Evolutionary conservation across 2,329 filamentous ascomycete genomes (phyloP).

Genomic region (Hypoxylon sp.): DNA sequence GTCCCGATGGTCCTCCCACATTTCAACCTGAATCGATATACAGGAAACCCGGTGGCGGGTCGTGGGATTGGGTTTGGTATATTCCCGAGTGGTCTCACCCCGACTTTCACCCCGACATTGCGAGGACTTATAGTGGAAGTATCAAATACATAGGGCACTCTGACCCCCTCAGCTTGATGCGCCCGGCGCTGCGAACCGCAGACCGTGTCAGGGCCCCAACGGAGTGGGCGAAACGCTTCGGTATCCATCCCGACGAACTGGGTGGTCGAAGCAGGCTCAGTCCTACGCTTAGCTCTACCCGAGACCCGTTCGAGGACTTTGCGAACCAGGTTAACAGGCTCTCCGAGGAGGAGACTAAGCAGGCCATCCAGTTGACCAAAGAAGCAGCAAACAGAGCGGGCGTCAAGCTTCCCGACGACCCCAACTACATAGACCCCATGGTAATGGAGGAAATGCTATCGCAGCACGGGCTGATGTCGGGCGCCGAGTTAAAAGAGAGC

Average conservation of each 20-base stretch:
- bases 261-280: slow-evolving; percentile 51
- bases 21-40: no score
- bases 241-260: slow-evolving; percentile 44
- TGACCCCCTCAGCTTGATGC: slow-evolving; percentile 27
- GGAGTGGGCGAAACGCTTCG: slow-evolving; percentile 47
- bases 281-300: slow-evolving; percentile 44
- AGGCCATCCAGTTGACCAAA: slow-evolving; percentile 16
- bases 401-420: background rate
- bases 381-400: background rate
- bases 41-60: slow-evolving; percentile 30
- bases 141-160: background rate
- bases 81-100: slow-evolving; percentile 49
- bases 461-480: slow-evolving; percentile 17
- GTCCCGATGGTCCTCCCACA: background rate
- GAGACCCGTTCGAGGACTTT: slow-evolving; percentile 42
- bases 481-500: slow-evolving; percentile 21
- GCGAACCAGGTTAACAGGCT: slow-evolving; percentile 41
- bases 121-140: background rate
- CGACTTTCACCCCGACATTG: slow-evolving; percentile 28
- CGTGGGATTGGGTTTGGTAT: slow-evolving; percentile 41
- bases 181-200: slow-evolving; percentile 44
- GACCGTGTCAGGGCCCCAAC: slow-evolving; percentile 46
- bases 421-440: slow-evolving; percentile 37
- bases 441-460: slow-evolving; percentile 39
- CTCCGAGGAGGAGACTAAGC: slow-evolving; percentile 8